A percentile compares a stretch with the other conserved stretches of the same genome.
Conservation (phyloP, 2,329 filamentous ascomycete genomes). For the Sporothrix euskadiensis region DNA sequence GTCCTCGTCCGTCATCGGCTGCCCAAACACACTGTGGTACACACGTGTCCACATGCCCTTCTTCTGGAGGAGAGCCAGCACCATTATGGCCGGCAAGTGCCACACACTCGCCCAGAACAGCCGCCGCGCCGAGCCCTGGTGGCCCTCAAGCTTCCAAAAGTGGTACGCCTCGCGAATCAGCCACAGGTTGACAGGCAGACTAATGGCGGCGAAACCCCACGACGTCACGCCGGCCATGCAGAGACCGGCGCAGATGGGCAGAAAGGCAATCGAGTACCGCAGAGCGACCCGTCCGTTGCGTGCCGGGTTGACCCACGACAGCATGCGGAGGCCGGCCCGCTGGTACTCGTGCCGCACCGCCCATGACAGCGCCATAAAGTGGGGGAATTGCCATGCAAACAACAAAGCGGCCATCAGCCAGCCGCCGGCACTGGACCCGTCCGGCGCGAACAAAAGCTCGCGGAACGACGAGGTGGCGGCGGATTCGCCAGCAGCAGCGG, state of each 20-base stretch:
- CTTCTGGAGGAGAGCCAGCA: conserved; percentile 88
- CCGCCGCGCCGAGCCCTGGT: conserved; percentile 75
- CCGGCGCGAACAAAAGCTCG: conserved; percentile 69
- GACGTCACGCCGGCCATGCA: conserved; percentile 81
- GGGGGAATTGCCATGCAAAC: conserved; percentile 96
- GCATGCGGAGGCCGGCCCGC: conserved; percentile 66
- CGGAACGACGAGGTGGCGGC: conserved; percentile 53
- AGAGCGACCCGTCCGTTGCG: conserved; percentile 85
- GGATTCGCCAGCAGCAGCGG: conserved; percentile 85
- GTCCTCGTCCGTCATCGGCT: conserved; percentile 57
- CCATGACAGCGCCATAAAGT: conserved; percentile 95
- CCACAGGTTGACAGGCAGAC: conserved; percentile 82
- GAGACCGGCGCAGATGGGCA: conserved; percentile 80
- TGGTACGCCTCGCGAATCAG: conserved; percentile 73
- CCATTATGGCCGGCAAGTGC: conserved; percentile 88
- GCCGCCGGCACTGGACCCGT: conserved; percentile 68
- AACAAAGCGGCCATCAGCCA: conserved; percentile 85
- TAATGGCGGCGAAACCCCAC: conserved; percentile 79
- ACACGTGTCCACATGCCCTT: conserved; percentile 85
- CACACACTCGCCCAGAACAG: conserved; percentile 98
- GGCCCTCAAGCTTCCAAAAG: conserved; percentile 79
- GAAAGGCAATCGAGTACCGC: conserved; percentile 80
- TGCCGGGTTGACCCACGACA: conserved; percentile 83
- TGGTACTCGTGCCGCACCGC: conserved; percentile 87
- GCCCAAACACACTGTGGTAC: conserved; percentile 68